phyloP scores from a whole-genome alignment of 2,329 filamentous ascomycete genomes.

The Xylaria sp. region DNA sequence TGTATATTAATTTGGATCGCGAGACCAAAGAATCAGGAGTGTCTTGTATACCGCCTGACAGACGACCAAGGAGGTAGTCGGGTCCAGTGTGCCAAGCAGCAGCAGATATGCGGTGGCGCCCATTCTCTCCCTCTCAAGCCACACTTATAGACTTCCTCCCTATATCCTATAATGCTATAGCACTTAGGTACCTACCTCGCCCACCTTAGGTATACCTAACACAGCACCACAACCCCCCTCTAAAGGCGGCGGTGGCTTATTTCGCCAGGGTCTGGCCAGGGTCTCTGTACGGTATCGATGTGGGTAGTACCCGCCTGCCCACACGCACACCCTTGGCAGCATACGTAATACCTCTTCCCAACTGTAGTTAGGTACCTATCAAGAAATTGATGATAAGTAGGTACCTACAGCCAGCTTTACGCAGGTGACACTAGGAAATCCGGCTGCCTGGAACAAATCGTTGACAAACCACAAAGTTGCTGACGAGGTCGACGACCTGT shows the following conservation, averaged over 20 bases:
- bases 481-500: slow-evolving; percentile 5
- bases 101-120: not conserved
- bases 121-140: slow-evolving; percentile 18
- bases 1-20: slow-evolving; percentile 36
- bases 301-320: slow-evolving; percentile 3
- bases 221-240: not conserved
- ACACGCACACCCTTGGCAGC: not conserved
- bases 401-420: not conserved
- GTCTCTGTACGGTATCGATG: not conserved
- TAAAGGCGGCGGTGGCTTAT: slow-evolving; percentile 23
- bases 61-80: not conserved
- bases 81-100: slow-evolving; percentile 21
- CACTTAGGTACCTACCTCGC: not conserved
- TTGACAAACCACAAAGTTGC: slow-evolving; percentile 1
- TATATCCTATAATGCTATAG: too few species aligned
- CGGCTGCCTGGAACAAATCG: slow-evolving; percentile 20
- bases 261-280: not conserved
- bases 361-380: not conserved
- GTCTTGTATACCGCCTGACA: slow-evolving; percentile 30
- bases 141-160: slow-evolving; percentile 10
- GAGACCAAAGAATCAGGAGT: slow-evolving; percentile 36
- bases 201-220: too few species aligned
- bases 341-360: slow-evolving; percentile 6
- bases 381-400: not conserved
- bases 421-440: not conserved